A percentile compares a stretch with the other conserved stretches of the same genome.
phyloP scores from a whole-genome alignment of 805 yeast genomes.

The Suhomyces sp. region DNA sequence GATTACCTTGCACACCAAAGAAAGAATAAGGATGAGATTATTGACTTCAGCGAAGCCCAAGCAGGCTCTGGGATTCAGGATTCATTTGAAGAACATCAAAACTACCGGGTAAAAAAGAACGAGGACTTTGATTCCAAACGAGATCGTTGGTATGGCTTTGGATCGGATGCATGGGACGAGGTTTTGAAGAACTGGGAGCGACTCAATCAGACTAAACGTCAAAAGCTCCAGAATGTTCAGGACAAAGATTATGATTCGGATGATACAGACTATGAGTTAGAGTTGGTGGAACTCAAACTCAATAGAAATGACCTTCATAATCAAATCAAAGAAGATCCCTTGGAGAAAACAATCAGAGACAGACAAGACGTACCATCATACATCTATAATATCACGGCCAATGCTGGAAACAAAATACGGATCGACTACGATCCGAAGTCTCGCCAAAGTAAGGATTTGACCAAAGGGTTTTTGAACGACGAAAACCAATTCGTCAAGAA shows the following conservation, averaged over 20 bases:
- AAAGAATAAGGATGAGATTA: conserved; percentile 34
- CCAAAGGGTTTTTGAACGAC: conserved; percentile 33
- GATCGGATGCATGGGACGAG: conserved; percentile 57
- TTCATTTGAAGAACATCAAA: conserved; percentile 22
- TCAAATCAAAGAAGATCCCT: conserved; percentile 28
- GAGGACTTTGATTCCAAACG: conserved; percentile 66
- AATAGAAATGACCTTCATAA: conserved; percentile 20
- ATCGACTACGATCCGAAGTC: conserved; percentile 55
- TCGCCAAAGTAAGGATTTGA: conserved; percentile 30
- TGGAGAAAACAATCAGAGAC: conserved; percentile 53
- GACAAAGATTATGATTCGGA: conserved; percentile 24
- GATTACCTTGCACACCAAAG: conserved; percentile 63
- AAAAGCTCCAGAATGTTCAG: conserved; percentile 1
- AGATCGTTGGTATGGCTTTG: conserved; percentile 82
- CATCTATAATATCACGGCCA: conserved; percentile 47
- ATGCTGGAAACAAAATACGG: conserved; percentile 18
- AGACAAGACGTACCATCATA: conserved; percentile 71
- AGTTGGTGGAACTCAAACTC: conserved; percentile 36
- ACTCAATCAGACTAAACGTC: conserved; percentile 20
- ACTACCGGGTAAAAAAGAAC: conserved; percentile 16
- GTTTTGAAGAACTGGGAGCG: conserved; percentile 47
- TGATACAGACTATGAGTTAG: conserved; percentile 41
- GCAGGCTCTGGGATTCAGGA: conserved; percentile 58
- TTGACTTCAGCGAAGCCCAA: conserved; percentile 50
- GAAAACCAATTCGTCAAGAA: conserved; percentile 51